Evolutionary conservation across 1,284 basidiomycete species (phyloP).

Genomic region (Cutaneotrichosporon daszewskae): DNA sequence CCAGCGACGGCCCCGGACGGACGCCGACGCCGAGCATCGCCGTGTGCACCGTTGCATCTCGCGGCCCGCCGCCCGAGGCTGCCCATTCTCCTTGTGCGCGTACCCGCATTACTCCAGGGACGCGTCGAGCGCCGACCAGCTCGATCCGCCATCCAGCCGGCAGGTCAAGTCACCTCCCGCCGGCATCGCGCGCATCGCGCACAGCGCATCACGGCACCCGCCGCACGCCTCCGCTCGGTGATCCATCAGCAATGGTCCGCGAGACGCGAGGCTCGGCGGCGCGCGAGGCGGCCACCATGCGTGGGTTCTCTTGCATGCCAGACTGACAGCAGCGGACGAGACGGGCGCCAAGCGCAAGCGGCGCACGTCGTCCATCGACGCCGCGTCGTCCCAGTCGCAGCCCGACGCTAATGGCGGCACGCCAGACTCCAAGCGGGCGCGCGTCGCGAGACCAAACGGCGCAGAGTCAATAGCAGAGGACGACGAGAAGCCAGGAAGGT

Average conservation of each 20-base stretch:
- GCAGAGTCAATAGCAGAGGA: constrained; percentile 2
- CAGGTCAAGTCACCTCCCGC: no score
- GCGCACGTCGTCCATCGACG: constrained; percentile 3
- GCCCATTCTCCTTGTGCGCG: no score
- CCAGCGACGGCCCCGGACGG: no score
- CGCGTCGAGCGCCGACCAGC: no score
- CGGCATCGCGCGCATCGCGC: no score
- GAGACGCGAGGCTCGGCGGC: constrained; percentile 15
- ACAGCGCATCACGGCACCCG: neutral
- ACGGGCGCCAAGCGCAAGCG: constrained; percentile 23
- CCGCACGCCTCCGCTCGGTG: neutral
- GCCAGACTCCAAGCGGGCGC: constrained; percentile 13
- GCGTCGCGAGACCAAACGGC: constrained; percentile 6
- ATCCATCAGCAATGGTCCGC: constrained; percentile 5
- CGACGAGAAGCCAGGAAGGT: constrained; percentile 5
- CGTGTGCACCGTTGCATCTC: no score
- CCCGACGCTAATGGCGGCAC: constrained; percentile 2
- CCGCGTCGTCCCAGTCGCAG: neutral
- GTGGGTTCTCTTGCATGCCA: constrained; percentile 1
- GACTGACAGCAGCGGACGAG: neutral
- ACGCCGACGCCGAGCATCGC: no score
- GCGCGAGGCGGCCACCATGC: constrained; percentile 3
- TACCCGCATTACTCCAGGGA: no score
- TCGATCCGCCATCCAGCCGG: no score
- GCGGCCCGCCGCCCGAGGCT: no score